Conservation (phyloP, 208 protist genomes). For the Trypanosoma cruzi region DNA sequence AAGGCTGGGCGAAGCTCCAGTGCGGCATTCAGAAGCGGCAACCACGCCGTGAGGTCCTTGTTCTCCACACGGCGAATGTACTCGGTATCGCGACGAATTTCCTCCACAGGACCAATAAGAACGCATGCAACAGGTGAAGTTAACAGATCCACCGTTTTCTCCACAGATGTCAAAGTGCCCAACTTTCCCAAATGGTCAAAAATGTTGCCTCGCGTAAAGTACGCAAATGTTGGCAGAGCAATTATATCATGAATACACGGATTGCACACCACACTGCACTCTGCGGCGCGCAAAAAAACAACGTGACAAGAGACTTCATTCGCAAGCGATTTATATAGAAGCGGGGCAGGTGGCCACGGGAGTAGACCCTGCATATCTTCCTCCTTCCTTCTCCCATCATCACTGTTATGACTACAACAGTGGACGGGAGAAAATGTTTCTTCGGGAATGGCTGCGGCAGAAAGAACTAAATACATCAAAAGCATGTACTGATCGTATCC, state of each 20-base stretch:
- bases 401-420: not conserved
- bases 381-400: not conserved
- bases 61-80: slow-evolving; percentile 43
- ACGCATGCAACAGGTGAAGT: slow-evolving; percentile 74
- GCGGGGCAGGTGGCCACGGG: slow-evolving; percentile 76
- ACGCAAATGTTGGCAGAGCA: slow-evolving; percentile 52
- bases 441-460: slow-evolving; percentile 46
- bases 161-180: slow-evolving; percentile 34
- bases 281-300: slow-evolving; percentile 54
- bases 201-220: slow-evolving; percentile 49
- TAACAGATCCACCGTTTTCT: slow-evolving; percentile 76
- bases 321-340: slow-evolving; percentile 50
- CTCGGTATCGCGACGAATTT: slow-evolving; percentile 33
- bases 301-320: slow-evolving; percentile 43
- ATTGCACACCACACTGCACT: slow-evolving; percentile 51
- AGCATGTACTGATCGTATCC: slow-evolving; percentile 84
- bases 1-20: not conserved
- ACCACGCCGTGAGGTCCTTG: slow-evolving; percentile 37
- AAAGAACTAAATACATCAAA: slow-evolving; percentile 65
- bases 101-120: slow-evolving; percentile 47
- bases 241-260: slow-evolving; percentile 33
- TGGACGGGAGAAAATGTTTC: not conserved
- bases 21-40: slow-evolving; percentile 33
- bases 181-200: slow-evolving; percentile 35
- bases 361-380: slow-evolving; percentile 27